A percentile compares a stretch with the other conserved stretches of the same genome.
These are phyloP conservation scores for Ramalina intermedia DNA, from an alignment of 495 filamentous ascomycete species.

Conservation along the genomic window DNA sequence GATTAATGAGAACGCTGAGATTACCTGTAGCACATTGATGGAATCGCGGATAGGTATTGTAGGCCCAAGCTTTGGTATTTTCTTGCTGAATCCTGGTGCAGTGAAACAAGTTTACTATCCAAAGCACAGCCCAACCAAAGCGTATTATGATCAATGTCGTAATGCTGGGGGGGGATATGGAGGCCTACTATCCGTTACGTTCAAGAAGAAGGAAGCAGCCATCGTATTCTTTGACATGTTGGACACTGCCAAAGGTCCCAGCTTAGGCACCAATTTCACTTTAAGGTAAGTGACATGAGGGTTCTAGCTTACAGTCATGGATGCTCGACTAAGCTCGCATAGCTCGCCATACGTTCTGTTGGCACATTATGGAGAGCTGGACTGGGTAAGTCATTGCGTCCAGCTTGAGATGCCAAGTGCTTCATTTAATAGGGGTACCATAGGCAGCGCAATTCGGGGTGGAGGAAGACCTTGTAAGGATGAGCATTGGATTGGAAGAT, in stretches of 20 bases:
- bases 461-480: conserved; percentile 59
- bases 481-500: conserved; percentile 87
- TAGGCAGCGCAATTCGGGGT: conserved; percentile 66
- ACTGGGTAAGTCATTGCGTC: conserved; percentile 47
- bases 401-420: neutral
- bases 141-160: conserved; percentile 65
- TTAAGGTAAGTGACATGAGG: conserved; percentile 36
- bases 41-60: conserved; percentile 35
- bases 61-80: neutral
- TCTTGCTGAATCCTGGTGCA: conserved; percentile 12
- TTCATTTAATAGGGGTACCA: conserved; percentile 1
- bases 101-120: conserved; percentile 83
- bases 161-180: conserved; percentile 74
- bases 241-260: conserved; percentile 84
- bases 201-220: conserved; percentile 54
- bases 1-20: conserved; percentile 77
- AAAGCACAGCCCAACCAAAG: conserved; percentile 52
- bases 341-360: conserved; percentile 80
- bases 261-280: conserved; percentile 93
- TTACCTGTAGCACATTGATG: conserved; percentile 56
- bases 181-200: conserved; percentile 72
- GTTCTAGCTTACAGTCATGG: neutral
- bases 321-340: neutral
- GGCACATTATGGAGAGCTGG: conserved; percentile 82
- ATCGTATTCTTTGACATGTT: conserved; percentile 73